Evolutionary conservation across 2,329 filamentous ascomycete genomes (phyloP), one percentile per base, ranked within the genome.

Genomic region (Didymella glomerata): DNA sequence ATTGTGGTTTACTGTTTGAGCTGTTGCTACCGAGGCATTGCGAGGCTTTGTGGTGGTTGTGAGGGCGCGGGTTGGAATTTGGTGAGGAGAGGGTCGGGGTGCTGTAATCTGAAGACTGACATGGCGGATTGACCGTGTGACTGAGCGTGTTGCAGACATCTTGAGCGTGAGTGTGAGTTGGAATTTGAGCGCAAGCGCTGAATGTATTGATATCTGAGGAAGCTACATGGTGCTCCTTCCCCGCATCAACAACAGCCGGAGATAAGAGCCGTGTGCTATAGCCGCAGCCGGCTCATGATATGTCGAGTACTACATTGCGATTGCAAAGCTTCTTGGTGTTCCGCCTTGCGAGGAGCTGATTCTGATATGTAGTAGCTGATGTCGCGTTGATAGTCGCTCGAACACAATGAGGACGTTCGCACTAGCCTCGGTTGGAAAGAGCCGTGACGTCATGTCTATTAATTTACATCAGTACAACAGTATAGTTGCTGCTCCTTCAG

Each of bases 1-100:
- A 10, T 67, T 67, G 56, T 69, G 65, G 49, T 75, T 69, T 20
- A 75, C 70, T 38, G 67, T 71, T 16, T 60, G 53, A 9, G 48
- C 41, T 52, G 68, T 27, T 32, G 67, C 59, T 38, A 68, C 57
- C 11, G 64, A 63, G 9, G 66, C 63, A 46, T 66, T 65, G 36
- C 47, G 54, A n/a, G 54, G 46, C 24, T 54, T 57, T 0, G 69
- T 60, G 10, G 60, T 47, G 13, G 65, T 65, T 24, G 62, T 50
- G 16, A 71, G 49, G 8, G 49, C 20, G 44, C 66, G 65, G 27
- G 18, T 11, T 2, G 20, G 16, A 25, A 32, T 16, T 14, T 32
- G 32, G 25, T 22, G 32, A 32, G 22, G 11, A 9, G 14, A 20
- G 1, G 7, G n/a, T 22, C n/a, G 45, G 32, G 20, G n/a, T 4